Conservation (phyloP, 1,284 basidiomycete genomes). For the Cutaneotrichosporon daszewskae region DNA sequence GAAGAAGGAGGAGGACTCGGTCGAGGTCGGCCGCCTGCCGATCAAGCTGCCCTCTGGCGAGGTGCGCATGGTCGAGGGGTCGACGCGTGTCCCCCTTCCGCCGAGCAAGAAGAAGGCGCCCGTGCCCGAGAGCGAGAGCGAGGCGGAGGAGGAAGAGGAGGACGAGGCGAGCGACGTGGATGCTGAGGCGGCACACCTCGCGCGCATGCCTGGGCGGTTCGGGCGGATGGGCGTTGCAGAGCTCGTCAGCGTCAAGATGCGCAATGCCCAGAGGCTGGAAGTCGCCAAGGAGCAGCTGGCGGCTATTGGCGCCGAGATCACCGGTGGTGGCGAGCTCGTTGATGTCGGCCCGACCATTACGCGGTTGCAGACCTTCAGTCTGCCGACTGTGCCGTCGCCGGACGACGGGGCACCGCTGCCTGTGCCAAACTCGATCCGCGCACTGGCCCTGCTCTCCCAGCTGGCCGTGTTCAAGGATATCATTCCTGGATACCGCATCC, state of each 20-base stretch:
- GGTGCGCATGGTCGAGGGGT: slow-evolving; percentile 53
- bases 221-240: slow-evolving; percentile 73
- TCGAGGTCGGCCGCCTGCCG: slow-evolving; percentile 63
- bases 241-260: slow-evolving; percentile 57
- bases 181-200: slow-evolving; percentile 42
- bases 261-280: slow-evolving; percentile 64
- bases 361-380: slow-evolving; percentile 77
- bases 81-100: slow-evolving; percentile 48
- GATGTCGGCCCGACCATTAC: slow-evolving; percentile 66
- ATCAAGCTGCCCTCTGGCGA: slow-evolving; percentile 77
- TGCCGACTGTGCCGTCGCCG: slow-evolving; percentile 62
- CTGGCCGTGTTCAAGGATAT: slow-evolving; percentile 94
- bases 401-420: slow-evolving; percentile 49
- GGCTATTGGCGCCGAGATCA: slow-evolving; percentile 77
- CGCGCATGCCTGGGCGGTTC: slow-evolving; percentile 54
- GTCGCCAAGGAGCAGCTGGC: slow-evolving; percentile 86
- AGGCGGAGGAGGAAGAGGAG: slow-evolving; percentile 50
- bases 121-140: slow-evolving; percentile 46
- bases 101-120: slow-evolving; percentile 33
- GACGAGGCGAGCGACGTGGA: slow-evolving; percentile 50
- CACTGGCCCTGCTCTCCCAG: slow-evolving; percentile 82
- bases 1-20: slow-evolving; percentile 28
- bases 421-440: slow-evolving; percentile 78
- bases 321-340: slow-evolving; percentile 59
- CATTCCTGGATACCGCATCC: slow-evolving; percentile 79